Conservation (phyloP, 2,329 filamentous ascomycete genomes). For the Aspergillus caelatus region DNA sequence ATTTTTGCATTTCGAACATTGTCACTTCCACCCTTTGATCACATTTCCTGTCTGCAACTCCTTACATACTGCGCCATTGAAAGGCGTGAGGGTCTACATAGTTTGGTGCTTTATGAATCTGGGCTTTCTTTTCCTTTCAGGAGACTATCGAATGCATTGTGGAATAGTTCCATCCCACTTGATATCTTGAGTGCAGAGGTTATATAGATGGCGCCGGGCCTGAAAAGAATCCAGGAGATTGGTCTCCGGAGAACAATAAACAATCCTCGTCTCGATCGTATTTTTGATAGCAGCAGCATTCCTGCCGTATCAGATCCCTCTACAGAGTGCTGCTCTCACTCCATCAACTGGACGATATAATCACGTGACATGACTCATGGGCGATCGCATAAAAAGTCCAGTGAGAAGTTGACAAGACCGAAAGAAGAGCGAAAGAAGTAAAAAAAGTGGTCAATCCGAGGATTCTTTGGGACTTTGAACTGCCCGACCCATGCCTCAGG, state of each 20-base stretch:
- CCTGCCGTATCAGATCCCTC: no score
- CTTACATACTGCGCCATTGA: constrained; percentile 25
- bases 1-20: constrained; percentile 13
- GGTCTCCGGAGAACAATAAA: not conserved
- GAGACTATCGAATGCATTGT: constrained; percentile 13
- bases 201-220: constrained; percentile 8
- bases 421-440: not conserved
- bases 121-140: constrained; percentile 13
- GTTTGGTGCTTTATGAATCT: constrained; percentile 20
- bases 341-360: no score
- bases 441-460: not conserved
- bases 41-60: constrained; percentile 14
- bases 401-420: no score
- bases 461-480: not conserved
- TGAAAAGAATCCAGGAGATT: not conserved
- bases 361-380: constrained; percentile 15
- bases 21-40: constrained; percentile 10
- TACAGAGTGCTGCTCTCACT: no score
- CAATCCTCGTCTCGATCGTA: not conserved
- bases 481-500: not conserved
- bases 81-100: constrained; percentile 26
- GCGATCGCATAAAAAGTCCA: not conserved
- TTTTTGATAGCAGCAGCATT: no score
- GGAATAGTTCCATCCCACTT: not conserved
- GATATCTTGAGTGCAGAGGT: not conserved